Conservation (phyloP, 352 stramenopile species). For the Globisporangium carolinianum region DNA sequence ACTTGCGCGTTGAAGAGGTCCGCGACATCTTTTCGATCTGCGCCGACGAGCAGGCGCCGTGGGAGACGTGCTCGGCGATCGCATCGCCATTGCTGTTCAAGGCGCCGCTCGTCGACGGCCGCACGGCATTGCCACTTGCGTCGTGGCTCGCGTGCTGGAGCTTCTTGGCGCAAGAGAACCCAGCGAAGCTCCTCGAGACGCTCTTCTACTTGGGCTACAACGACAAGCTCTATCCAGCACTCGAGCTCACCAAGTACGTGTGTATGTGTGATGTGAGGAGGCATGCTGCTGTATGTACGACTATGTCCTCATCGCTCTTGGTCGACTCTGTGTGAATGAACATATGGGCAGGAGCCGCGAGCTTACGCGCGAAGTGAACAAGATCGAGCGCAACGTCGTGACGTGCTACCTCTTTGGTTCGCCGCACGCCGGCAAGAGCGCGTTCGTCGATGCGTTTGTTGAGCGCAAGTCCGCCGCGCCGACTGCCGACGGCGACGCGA, state of each 20-base stretch:
- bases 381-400: slow-evolving; percentile 62
- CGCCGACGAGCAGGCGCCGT: slow-evolving; percentile 57
- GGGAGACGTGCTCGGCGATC: slow-evolving; percentile 56
- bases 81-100: slow-evolving; percentile 52
- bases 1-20: slow-evolving; percentile 58
- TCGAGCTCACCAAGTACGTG: slow-evolving; percentile 63
- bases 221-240: slow-evolving; percentile 51
- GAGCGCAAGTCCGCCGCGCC: slow-evolving; percentile 20
- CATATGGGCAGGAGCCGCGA: slow-evolving; percentile 26
- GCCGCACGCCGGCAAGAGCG: slow-evolving; percentile 35
- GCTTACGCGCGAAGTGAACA: slow-evolving; percentile 41
- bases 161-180: slow-evolving; percentile 71
- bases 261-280: slow-evolving; percentile 4
- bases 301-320: background rate
- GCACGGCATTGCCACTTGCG: slow-evolving; percentile 38
- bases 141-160: slow-evolving; percentile 70
- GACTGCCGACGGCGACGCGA: slow-evolving; percentile 19
- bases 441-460: slow-evolving; percentile 48
- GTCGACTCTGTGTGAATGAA: background rate
- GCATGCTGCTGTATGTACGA: background rate
- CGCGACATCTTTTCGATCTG: slow-evolving; percentile 82
- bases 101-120: slow-evolving; percentile 42
- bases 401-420: slow-evolving; percentile 66
- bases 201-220: slow-evolving; percentile 83
- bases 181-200: slow-evolving; percentile 62